These are phyloP conservation scores for Kazachstania taianensis DNA, from an alignment of 805 yeast species.

Conservation along the genomic window DNA sequence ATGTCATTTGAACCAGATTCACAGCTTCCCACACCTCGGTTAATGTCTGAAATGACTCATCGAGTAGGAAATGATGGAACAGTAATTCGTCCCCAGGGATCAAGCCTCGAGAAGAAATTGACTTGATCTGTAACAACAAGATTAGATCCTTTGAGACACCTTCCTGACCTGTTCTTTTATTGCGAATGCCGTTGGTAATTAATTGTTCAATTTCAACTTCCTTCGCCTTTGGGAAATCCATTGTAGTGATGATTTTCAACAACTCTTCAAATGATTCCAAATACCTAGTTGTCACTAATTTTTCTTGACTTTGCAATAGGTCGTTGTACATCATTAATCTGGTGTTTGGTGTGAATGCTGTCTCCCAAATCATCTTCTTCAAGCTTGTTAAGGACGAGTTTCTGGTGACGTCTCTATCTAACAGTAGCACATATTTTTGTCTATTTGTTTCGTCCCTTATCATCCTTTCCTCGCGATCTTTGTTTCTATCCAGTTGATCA, in stretches of 20 bases:
- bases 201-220: constrained; percentile 22
- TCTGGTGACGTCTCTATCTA: constrained; percentile 27
- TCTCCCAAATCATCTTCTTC: constrained; percentile 27
- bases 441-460: constrained; percentile 22
- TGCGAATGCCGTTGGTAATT: constrained; percentile 13
- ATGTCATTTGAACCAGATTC: constrained; percentile 25
- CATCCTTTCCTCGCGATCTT: constrained; percentile 19
- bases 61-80: constrained; percentile 25
- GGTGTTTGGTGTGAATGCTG: constrained; percentile 17
- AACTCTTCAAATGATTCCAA: constrained; percentile 34
- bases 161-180: constrained; percentile 10
- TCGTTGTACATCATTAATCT: constrained; percentile 17
- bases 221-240: constrained; percentile 27
- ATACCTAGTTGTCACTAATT: constrained; percentile 17
- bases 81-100: constrained; percentile 29
- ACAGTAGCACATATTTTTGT: constrained; percentile 17
- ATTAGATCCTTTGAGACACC: constrained; percentile 18
- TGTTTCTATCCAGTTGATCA: constrained; percentile 25
- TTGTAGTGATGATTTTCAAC: constrained; percentile 22
- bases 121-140: constrained; percentile 27
- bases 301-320: constrained; percentile 18
- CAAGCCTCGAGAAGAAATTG: constrained; percentile 30
- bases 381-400: constrained; percentile 20
- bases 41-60: constrained; percentile 14
- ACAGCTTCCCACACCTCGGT: constrained; percentile 26